Evolutionary conservation across 768 basidiomycete genomes (phyloP), one percentile per base, ranked within the genome.

Genomic region (Tylopilus felleus): DNA sequence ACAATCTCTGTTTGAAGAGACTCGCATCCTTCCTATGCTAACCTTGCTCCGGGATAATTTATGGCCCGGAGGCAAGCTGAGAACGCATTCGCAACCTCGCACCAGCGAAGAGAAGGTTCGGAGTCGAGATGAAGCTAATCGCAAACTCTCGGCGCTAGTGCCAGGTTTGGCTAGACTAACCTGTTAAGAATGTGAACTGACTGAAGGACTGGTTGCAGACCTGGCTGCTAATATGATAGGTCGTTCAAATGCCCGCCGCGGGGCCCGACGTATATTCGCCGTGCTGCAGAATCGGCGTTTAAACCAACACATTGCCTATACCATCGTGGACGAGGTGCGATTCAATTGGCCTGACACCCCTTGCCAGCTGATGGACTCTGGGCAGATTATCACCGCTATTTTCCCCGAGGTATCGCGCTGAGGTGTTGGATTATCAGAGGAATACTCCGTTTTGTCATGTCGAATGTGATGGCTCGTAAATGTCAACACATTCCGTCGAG

Each of bases 181-280:
- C 16, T 51, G n/a, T 39, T 38, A 13, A 57, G 25, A 17, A 33
- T 13, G 13, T 36, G 36, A 17, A 50, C 47, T 55, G 13, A 36
- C 38, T 21, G 22, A 56, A 47, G 41, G 47, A 22, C 50, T 33
- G 22, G 16, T 33, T 45, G 9, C 60, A 97, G 96, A 98, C 65
- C 73, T 98, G 49, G 94, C 92, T 29, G 93, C 96, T 8, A 98
- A 97, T 63, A 93, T 98, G 88, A 98, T 98, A 60, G 97, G 97
- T n/a, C 81, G 94, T 28, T 87, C 90, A 4, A 98, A 99, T 66
- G 94, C 96, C 17, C 83, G 94, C 13, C 80, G 94, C 40, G 97
- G 95, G 16, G 94, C 96, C 9, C 80, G 93, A 38, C 80, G 93
- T 46, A 90, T 97, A 56, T 98, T 98, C 68, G 86, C 93, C 5